Conservation (phyloP, 1,284 basidiomycete genomes). For the Ustilago trichophora region DNA sequence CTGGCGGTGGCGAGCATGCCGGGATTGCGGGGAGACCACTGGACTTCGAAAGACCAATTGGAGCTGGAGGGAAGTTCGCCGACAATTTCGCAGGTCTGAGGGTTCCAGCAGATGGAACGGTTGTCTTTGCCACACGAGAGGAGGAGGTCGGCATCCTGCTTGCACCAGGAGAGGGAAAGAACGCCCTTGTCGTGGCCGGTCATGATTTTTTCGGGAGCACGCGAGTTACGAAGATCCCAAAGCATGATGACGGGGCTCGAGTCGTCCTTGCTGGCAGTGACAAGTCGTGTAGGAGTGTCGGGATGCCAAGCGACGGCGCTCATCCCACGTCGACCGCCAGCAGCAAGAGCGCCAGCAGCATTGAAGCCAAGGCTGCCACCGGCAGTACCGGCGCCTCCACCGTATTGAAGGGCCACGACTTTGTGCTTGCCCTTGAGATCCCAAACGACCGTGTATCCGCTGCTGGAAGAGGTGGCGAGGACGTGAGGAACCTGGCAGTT, state of each 20-base stretch:
- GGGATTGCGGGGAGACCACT: conserved; percentile 85
- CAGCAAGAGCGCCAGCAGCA: conserved; percentile 71
- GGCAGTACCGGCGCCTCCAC: conserved; percentile 77
- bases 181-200: conserved; percentile 96
- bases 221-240: conserved; percentile 96
- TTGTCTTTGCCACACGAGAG: conserved; percentile 97
- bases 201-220: conserved; percentile 80
- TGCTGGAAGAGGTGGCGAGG: conserved; percentile 90
- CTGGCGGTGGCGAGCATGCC: conserved; percentile 82
- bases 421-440: conserved; percentile 85
- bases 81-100: conserved; percentile 73
- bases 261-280: conserved; percentile 96
- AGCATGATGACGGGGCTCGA: conserved; percentile 95
- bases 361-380: conserved; percentile 73
- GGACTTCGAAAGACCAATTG: conserved; percentile 98
- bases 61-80: conserved; percentile 86
- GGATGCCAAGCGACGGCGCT: conserved; percentile 99
- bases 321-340: conserved; percentile 71
- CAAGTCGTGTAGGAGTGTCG: conserved; percentile 84
- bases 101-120: conserved; percentile 94
- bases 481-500: conserved; percentile 94
- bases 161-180: conserved; percentile 93
- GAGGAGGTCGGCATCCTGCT: conserved; percentile 89
- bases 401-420: conserved; percentile 87
- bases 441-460: conserved; percentile 97